These are phyloP conservation scores for Trametes punicea DNA, from an alignment of 768 basidiomycete species.

Conservation along the genomic window DNA sequence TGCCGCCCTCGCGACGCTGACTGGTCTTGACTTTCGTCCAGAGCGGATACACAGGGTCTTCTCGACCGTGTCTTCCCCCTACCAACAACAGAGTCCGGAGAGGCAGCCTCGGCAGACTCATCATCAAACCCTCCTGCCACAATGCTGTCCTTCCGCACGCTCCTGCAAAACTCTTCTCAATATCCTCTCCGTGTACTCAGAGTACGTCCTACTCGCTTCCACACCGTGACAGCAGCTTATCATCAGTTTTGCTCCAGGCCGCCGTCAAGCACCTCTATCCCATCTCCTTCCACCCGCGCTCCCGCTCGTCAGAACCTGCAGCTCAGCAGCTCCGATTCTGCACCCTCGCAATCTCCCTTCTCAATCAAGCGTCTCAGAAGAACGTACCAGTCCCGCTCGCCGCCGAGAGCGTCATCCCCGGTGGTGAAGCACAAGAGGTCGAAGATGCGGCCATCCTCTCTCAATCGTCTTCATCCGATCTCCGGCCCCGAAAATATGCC, in stretches of 20 bases:
- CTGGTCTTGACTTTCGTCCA: constrained; percentile 28
- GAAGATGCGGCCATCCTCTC: constrained; percentile 29
- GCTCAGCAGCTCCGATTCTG: constrained; percentile 73
- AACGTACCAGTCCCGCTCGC: constrained; percentile 44
- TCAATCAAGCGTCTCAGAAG: constrained; percentile 64
- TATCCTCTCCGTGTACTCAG: constrained; percentile 55
- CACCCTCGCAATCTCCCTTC: constrained; percentile 64
- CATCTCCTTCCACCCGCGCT: constrained; percentile 62
- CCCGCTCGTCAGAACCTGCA: constrained; percentile 59
- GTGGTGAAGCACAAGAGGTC: constrained; percentile 16
- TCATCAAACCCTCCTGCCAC: constrained; percentile 18
- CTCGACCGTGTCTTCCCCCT: constrained; percentile 77
- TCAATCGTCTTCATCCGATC: constrained; percentile 28
- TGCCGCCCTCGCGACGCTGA: not conserved
- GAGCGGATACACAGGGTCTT: constrained; percentile 69
- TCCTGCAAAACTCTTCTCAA: constrained; percentile 51
- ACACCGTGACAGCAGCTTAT: constrained; percentile 1
- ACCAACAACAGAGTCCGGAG: constrained; percentile 37
- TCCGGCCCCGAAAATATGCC: constrained; percentile 55
- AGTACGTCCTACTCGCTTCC: constrained; percentile 37
- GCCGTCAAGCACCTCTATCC: constrained; percentile 69
- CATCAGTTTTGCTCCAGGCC: constrained; percentile 35
- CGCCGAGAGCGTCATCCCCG: constrained; percentile 41
- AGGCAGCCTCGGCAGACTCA: constrained; percentile 40
- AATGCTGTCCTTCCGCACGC: constrained; percentile 48